Base-by-base conservation (phyloP, 2,329 filamentous ascomycete genomes). In the Chrysosporium queenslandicum region DNA sequence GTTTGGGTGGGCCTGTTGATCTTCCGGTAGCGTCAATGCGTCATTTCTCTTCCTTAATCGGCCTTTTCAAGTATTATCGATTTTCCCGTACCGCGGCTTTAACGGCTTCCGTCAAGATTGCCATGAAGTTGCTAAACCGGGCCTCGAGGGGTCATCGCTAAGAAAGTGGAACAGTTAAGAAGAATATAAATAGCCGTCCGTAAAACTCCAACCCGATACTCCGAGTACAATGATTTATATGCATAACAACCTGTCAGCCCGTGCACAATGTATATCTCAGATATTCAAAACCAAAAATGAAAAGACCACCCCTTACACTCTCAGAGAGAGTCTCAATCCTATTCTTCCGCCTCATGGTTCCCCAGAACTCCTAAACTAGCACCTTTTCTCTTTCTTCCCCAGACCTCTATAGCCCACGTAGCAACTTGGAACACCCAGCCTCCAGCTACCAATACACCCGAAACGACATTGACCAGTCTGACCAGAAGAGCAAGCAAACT, bases 401-500 rank as follows among this genome's bases (percentile, higher is more conserved):
- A 68, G 30, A 77, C 61, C 54, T 82, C 79, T 25, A 68, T 63
- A 1, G 77, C 72, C 86, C 88, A 95, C 58, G 91, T 86, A 46
- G 75, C 82, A 58, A 98, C 74, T 58, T 89, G 88, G 68, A 87
- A 97, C 47, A 86, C 78, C 92, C 92, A 98, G 58, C 94, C 88
- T 1, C 90, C 90, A 0, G 91, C 88, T 4, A 98, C 92, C 58
- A 98, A 74, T 18, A 96, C 88, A 12, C 92, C 92, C 55, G 82
- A 87, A 9, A 96, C 77, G 16, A 97, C 85, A 69, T 98, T 98
- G 58, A 97, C 83, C 47, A 96, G 71, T 65, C 91, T 82, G 58
- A 97, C 78, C 41, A 90, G 56, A 60, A 98, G 80, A 21, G 78
- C 75, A 58, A 95, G 70, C 54, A 95, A 74, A 40, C 86, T 77